Percentiles rank a stretch among this genome's conserved stretches.
phyloP scores from a whole-genome alignment of 2,329 filamentous ascomycete species.

The Talaromyces sp. region DNA sequence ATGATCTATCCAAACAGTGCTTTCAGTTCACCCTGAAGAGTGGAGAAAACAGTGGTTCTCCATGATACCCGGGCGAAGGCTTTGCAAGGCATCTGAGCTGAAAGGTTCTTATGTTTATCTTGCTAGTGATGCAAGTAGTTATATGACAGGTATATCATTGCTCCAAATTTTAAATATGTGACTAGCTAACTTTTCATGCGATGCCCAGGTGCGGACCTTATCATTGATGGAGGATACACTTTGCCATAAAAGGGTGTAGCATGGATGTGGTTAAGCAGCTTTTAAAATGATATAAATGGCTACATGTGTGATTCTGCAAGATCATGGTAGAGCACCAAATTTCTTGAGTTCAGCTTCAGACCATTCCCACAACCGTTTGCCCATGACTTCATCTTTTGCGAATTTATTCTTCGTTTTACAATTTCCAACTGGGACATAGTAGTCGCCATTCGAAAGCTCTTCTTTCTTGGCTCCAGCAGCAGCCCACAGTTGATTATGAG shows the following conservation, averaged over 20 bases:
- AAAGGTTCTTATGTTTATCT: conserved; percentile 42
- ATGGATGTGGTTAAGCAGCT: neutral
- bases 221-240: conserved; percentile 46
- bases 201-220: conserved; percentile 31
- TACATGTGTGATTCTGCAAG: neutral
- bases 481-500: conserved; percentile 37
- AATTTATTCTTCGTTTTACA: conserved; percentile 24
- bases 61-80: conserved; percentile 35
- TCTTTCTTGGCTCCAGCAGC: conserved; percentile 31
- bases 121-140: conserved; percentile 43
- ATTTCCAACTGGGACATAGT: conserved; percentile 37
- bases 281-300: neutral
- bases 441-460: conserved; percentile 32
- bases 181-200: neutral
- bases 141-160: conserved; percentile 36
- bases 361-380: conserved; percentile 39
- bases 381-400: conserved; percentile 27
- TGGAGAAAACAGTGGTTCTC: conserved; percentile 35
- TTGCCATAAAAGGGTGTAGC: conserved; percentile 15
- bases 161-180: neutral
- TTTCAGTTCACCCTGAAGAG: conserved; percentile 24
- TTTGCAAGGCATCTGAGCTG: conserved; percentile 34
- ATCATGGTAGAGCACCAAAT: neutral
- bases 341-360: conserved; percentile 23
- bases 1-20: neutral